A percentile compares a stretch with the other conserved stretches of the same genome.
Evolutionary conservation across 2,329 filamentous ascomycete species (phyloP).

Genomic region (Exserohilum rostratum): DNA sequence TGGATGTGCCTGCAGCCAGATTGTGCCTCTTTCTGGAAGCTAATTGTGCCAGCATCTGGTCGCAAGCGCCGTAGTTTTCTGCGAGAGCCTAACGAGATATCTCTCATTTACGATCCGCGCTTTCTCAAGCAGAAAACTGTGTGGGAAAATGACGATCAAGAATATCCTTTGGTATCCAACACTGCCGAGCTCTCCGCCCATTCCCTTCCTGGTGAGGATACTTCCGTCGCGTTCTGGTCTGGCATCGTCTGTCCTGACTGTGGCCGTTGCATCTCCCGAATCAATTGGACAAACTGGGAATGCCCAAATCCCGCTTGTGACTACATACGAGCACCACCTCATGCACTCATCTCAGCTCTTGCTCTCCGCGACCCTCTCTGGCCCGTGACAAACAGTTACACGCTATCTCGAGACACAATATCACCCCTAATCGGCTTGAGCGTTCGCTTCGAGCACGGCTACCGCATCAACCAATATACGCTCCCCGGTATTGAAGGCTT

Average conservation of each 20-base stretch:
- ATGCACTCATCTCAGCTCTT: constrained; percentile 35
- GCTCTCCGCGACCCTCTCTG: constrained; percentile 45
- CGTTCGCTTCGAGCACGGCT: constrained; percentile 47
- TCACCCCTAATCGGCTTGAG: constrained; percentile 39
- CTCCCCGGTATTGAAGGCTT: constrained; percentile 55
- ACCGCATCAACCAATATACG: constrained; percentile 53
- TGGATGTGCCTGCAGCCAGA: constrained; percentile 64
- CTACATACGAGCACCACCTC: constrained; percentile 51
- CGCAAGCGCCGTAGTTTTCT: constrained; percentile 23
- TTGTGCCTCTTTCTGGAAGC: constrained; percentile 64
- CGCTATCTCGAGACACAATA: constrained; percentile 36
- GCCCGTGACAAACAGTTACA: constrained; percentile 44
- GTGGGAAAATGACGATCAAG: constrained; percentile 50
- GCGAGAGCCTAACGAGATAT: constrained; percentile 36
- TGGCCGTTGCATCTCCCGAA: constrained; percentile 64
- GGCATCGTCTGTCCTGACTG: constrained; percentile 73
- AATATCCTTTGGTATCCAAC: constrained; percentile 43
- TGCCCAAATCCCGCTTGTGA: constrained; percentile 62
- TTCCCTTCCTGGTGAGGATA: constrained; percentile 53
- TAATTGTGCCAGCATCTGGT: constrained; percentile 22
- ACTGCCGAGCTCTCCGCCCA: constrained; percentile 39
- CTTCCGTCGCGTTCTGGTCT: constrained; percentile 60
- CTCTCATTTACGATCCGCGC: constrained; percentile 59
- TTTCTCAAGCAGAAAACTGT: constrained; percentile 63
- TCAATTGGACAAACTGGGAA: constrained; percentile 66